phyloP scores from a whole-genome alignment of 169 alveolate genomes.

The Plasmodium gaboni region DNA sequence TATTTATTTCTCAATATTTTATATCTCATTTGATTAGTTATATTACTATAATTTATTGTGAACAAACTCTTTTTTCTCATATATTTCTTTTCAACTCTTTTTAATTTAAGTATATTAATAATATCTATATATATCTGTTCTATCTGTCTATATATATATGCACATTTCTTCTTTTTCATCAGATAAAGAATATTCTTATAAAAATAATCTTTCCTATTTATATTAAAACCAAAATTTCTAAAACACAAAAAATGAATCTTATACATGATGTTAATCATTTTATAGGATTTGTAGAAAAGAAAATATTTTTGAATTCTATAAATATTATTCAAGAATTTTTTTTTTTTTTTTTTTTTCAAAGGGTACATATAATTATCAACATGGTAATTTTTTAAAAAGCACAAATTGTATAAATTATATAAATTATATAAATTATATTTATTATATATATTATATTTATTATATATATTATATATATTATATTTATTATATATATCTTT shows the following conservation, averaged over 20 bases:
- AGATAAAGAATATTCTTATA: slow-evolving; percentile 13
- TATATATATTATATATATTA: too few relatives aligned
- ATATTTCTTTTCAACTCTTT: slow-evolving; percentile 6
- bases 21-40: slow-evolving; percentile 21
- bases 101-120: slow-evolving; percentile 7
- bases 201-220: not conserved
- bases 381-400: too few relatives aligned
- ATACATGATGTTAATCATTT: not conserved
- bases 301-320: too few relatives aligned
- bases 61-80: not conserved
- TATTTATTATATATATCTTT: too few relatives aligned
- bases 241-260: slow-evolving; percentile 9
- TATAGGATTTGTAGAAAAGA: not conserved
- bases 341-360: slow-evolving; percentile 5
- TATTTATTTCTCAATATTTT: slow-evolving; percentile 18
- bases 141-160: not conserved
- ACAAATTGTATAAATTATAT: too few relatives aligned
- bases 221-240: not conserved
- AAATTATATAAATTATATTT: too few relatives aligned
- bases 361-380: too few relatives aligned
- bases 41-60: not conserved
- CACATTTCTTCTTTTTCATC: slow-evolving; percentile 15
- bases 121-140: slow-evolving; percentile 4
- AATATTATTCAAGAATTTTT: not conserved
- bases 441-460: too few relatives aligned